These are phyloP conservation scores for Fusarium sp. DNA, from an alignment of 2,329 filamentous ascomycete genomes.

Conservation along the genomic window DNA sequence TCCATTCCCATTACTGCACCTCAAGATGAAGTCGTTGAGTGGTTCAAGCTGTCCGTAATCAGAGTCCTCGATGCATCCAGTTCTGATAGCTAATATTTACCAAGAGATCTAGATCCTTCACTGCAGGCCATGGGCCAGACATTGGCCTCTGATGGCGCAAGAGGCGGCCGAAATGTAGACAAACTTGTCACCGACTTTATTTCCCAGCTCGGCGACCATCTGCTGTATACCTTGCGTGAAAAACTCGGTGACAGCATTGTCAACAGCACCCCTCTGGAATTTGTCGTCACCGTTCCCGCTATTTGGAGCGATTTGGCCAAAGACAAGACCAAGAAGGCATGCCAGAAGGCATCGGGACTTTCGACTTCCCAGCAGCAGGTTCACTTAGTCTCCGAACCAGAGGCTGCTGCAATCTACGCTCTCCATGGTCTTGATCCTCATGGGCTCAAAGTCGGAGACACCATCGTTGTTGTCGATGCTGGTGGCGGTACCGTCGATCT, in stretches of 20 bases:
- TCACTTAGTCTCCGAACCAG: conserved; percentile 62
- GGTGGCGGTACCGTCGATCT: conserved; percentile 66
- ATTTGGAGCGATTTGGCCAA: conserved; percentile 68
- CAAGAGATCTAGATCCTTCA: conserved; percentile 55
- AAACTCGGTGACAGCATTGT: conserved; percentile 60
- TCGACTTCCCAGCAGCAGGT: conserved; percentile 51
- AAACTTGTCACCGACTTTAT: conserved; percentile 63
- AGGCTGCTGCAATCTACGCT: conserved; percentile 63
- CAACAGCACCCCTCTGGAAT: conserved; percentile 59
- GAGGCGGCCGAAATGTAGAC: conserved; percentile 54
- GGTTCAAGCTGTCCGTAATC: conserved; percentile 62
- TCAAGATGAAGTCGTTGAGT: conserved; percentile 56
- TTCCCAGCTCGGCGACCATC: conserved; percentile 59
- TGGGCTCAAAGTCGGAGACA: conserved; percentile 58
- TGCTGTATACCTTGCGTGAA: conserved; percentile 58
- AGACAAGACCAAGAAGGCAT: conserved; percentile 62
- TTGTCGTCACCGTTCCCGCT: conserved; percentile 67
- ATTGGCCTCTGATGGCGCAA: conserved; percentile 45
- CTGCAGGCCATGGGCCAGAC: conserved; percentile 52
- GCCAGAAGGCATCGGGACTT: conserved; percentile 53
- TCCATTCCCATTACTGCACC: conserved; percentile 57
- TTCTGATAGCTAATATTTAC: conserved; percentile 17
- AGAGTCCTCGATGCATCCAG: not conserved
- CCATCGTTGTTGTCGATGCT: conserved; percentile 65
- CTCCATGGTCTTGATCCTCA: conserved; percentile 57